Evolutionary conservation across 1,139 yeast species (phyloP), one percentile per base, ranked within the genome.

Genomic region (Casaregolazyma lundiana): DNA sequence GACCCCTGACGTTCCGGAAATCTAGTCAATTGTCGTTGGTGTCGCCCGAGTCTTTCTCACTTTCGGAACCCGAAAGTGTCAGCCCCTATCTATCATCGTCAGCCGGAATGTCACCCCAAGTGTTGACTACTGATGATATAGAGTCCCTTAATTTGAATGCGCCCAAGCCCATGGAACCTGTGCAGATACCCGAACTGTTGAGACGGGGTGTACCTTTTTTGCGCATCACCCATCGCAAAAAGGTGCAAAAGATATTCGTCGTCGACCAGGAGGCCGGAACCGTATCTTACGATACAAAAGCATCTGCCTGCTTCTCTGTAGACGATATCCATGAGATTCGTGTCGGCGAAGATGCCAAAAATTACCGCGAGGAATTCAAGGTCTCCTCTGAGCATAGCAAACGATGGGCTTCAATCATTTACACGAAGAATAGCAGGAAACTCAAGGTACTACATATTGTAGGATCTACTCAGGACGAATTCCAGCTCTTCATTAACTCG

Each of bases 311-410:
- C 41, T 70, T 89, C 49, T 69, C 75, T n/a, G 70, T 88, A 13
- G 96, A 86, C 61, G 79, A 80, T 47, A 84, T 92, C 37, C 79
- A 80, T 53, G 82, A 80, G 48, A 75, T 88, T 1, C 68, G 89
- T 46, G 70, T 75, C 8, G 88, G 82, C 8, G 75, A 72, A 11
- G 84, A 84, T 55, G 97, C 96, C 1, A 73, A 77, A 21, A 84
- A 85, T 53, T 90, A 88, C 60, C 70, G 96, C 50, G 96, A 90
- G 59, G 95, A 87, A 62, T 76, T 86, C 53, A 82, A 83, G 41
- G 76, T 89, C 1, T 77, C 90, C 1, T 70, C 78, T 41, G 89
- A 84, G 43, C 76, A 75, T 45, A 80, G 80, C 42, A 69, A 72
- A 11, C 69, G 78, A 16, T 92, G 98, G 98, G 74, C 87, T 1